Conservation (phyloP, 2,329 filamentous ascomycete genomes). For the Penicillium paneum region DNA sequence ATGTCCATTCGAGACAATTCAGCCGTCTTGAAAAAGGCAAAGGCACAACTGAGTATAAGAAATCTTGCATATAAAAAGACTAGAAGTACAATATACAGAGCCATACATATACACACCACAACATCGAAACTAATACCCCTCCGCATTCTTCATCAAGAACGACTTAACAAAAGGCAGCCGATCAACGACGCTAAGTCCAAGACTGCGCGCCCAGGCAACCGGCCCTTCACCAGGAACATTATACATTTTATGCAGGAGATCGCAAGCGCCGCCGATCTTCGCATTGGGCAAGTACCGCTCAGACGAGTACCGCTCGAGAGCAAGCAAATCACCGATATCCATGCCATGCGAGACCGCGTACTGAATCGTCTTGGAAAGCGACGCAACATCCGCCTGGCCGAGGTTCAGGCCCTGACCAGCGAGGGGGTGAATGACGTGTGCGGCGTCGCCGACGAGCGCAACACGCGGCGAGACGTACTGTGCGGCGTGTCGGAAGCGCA, state of each 20-base stretch:
- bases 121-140: conserved; percentile 24
- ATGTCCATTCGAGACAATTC: neutral
- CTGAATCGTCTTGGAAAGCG: conserved; percentile 70
- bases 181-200: conserved; percentile 75
- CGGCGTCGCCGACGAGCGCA: conserved; percentile 88
- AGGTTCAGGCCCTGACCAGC: conserved; percentile 94
- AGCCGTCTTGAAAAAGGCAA: neutral
- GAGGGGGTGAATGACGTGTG: conserved; percentile 91
- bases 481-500: conserved; percentile 89
- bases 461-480: conserved; percentile 88
- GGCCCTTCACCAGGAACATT: conserved; percentile 70
- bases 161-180: conserved; percentile 71
- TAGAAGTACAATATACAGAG: conserved; percentile 20
- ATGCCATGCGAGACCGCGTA: conserved; percentile 77
- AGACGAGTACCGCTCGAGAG: conserved; percentile 74
- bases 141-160: conserved; percentile 74
- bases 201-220: conserved; percentile 72
- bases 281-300: conserved; percentile 81
- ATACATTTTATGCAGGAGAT: conserved; percentile 92
- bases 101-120: conserved; percentile 2
- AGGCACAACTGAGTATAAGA: neutral
- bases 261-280: conserved; percentile 71
- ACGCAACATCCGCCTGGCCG: conserved; percentile 82
- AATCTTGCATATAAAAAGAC: conserved; percentile 7
- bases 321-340: conserved; percentile 76